Evolutionary conservation across 2,329 filamentous ascomycete genomes (phyloP).

Genomic region (Talaromyces atroroseus): DNA sequence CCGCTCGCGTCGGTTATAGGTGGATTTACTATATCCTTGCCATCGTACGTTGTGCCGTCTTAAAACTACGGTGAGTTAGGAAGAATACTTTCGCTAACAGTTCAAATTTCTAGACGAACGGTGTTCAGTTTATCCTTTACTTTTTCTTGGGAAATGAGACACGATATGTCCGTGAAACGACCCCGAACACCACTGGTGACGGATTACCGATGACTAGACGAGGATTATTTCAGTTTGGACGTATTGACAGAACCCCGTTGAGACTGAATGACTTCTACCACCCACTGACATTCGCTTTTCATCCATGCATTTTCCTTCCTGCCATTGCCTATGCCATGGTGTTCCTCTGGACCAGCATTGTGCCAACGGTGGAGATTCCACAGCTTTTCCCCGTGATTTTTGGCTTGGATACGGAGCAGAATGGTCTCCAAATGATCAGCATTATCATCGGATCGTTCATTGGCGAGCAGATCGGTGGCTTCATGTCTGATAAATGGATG

Average conservation of each 20-base stretch:
- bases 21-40: slow-evolving; percentile 57
- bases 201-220: slow-evolving; percentile 36
- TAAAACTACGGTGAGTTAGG: slow-evolving; percentile 14
- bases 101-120: slow-evolving; percentile 45
- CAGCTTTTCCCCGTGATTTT: slow-evolving; percentile 54
- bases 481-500: slow-evolving; percentile 49
- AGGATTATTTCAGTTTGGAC: slow-evolving; percentile 42
- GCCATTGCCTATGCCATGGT: slow-evolving; percentile 52
- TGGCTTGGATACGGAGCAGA: slow-evolving; percentile 52
- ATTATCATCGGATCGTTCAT: slow-evolving; percentile 54
- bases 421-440: slow-evolving; percentile 55
- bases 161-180: slow-evolving; percentile 37
- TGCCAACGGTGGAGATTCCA: slow-evolving; percentile 55
- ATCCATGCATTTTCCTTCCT: slow-evolving; percentile 47
- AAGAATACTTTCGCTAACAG: slow-evolving; percentile 13
- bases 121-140: slow-evolving; percentile 53
- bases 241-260: slow-evolving; percentile 51
- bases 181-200: slow-evolving; percentile 21
- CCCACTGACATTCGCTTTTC: slow-evolving; percentile 44
- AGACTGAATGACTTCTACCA: slow-evolving; percentile 47
- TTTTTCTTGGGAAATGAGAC: slow-evolving; percentile 53
- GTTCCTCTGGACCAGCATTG: slow-evolving; percentile 51
- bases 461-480: slow-evolving; percentile 55
- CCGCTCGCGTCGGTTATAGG: slow-evolving; percentile 48
- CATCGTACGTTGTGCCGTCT: slow-evolving; percentile 40